Base-by-base conservation (phyloP, 2,329 filamentous ascomycete genomes). In the Septoria petroselini region DNA sequence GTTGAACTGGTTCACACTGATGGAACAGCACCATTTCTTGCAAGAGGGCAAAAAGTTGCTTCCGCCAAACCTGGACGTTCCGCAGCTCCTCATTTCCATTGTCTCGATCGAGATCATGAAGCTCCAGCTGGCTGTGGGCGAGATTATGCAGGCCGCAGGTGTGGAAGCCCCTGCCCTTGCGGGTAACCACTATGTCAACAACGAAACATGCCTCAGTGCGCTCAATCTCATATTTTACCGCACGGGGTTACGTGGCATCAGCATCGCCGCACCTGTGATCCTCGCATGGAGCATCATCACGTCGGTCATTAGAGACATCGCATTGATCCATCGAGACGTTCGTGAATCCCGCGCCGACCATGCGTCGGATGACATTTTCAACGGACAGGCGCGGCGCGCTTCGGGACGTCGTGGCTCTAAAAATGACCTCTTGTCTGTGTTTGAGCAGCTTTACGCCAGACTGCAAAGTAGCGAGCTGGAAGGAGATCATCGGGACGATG, bases 241-340 rank as follows among this genome's bases (percentile, higher is more conserved):
- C 48, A 80, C 83, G 6, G 78, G 81, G 9, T 75, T 75, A 21
- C 65, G 70, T 15, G 77, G 77, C 12, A 74, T 80, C n/a, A 73
- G 76, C 30, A 80, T 81, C 29, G 86, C 86, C 15, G 82, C 81
- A 48, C 88, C 88, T 1, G 82, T 87, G 14, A 78, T 88, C 15
- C 86, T 94, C 58, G 81, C 86, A 2, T 97, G 91, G 91, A 82
- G 84, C 3, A 74, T 91, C 40, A 79, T 95, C 19, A 74, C 91
- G 7, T 80, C 86, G 61, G 77, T 79, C 19, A 81, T 93, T 71
- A 81, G 82, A 21, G 59, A 60, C 41, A 55, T 60, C 31, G 83
- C 60, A 17, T 41, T 47, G 18, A 33, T 54, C 7, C 58, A 55
- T 31, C 48, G 54, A 40, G 54, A 58, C 3, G 46, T 42, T n/a